Conservation (phyloP, 169 alveolate species). For the Sarcocystis neurona region DNA sequence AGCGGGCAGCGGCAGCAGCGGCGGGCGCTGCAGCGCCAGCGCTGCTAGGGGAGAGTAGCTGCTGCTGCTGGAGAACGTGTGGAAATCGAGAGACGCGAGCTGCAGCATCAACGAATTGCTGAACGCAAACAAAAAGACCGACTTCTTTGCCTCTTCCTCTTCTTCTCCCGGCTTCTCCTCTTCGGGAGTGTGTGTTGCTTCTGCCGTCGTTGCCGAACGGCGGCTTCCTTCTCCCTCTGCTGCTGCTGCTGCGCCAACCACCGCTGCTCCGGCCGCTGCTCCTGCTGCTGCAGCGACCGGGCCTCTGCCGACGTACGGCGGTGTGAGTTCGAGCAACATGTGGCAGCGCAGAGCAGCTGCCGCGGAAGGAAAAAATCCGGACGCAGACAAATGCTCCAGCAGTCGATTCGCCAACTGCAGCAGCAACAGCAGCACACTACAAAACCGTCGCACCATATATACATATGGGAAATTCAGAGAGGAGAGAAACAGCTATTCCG, state of each 20-base stretch:
- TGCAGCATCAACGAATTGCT: neutral
- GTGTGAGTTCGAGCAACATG: neutral
- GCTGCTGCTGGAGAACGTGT: neutral
- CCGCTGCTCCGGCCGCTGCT: too few relatives aligned
- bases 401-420: constrained; percentile 22
- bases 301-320: constrained; percentile 15
- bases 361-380: constrained; percentile 1
- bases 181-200: too few relatives aligned
- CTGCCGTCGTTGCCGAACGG: neutral
- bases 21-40: neutral
- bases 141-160: too few relatives aligned
- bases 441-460: neutral
- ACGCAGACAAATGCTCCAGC: constrained; percentile 11
- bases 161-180: too few relatives aligned
- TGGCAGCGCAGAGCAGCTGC: constrained; percentile 17
- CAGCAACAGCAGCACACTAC: neutral
- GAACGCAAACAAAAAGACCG: constrained; percentile 10
- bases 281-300: too few relatives aligned
- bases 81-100: constrained; percentile 31
- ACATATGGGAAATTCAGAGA: too few relatives aligned
- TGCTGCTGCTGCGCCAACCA: too few relatives aligned
- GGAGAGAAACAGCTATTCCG: neutral
- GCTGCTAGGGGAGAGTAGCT: constrained; percentile 5
- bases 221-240: too few relatives aligned
- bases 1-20: neutral